A percentile compares a stretch with the other conserved stretches of the same genome.
Evolutionary conservation across 148 eudicot genomes (phyloP).

Genomic region (Amaranthus palmeri): DNA sequence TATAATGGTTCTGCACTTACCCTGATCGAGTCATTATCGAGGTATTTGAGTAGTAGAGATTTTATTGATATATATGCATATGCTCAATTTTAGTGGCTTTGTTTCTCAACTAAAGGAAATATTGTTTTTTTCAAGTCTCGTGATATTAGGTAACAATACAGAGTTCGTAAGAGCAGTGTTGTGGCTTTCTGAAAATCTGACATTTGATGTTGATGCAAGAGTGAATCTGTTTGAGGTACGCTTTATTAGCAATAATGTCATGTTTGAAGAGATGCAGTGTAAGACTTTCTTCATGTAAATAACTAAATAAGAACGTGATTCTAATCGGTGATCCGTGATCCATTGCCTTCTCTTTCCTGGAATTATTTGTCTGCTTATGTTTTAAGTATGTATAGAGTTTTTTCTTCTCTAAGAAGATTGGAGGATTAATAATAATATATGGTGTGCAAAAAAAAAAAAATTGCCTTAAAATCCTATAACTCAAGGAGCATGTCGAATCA

Average conservation of each 20-base stretch:
- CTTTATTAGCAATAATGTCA: not conserved
- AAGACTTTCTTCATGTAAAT: not conserved
- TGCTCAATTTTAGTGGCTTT: not conserved
- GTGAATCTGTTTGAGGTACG: constrained; percentile 91
- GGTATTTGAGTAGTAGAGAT: constrained; percentile 35
- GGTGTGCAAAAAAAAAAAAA: not conserved
- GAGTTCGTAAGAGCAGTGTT: constrained; percentile 78
- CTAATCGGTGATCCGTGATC: not conserved
- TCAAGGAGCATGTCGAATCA: not conserved
- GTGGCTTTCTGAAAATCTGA: constrained; percentile 84
- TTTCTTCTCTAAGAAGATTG: not conserved
- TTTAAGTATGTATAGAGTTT: not conserved
- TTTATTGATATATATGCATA: not conserved
- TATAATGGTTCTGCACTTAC: constrained; percentile 93
- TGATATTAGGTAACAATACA: constrained; percentile 75
- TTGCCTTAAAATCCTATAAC: not conserved
- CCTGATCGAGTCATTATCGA: constrained; percentile 91
- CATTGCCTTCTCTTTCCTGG: not conserved
- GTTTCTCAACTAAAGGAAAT: constrained; percentile 6
- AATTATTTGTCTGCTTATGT: not conserved
- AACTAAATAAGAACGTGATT: not conserved
- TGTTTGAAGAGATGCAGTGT: not conserved
- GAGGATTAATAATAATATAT: no score
- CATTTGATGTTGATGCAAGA: constrained; percentile 92
- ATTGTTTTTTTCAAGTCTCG: constrained; percentile 52